Conservation (phyloP, 2,329 filamentous ascomycete species). For the Sclerotinia nivalis region DNA sequence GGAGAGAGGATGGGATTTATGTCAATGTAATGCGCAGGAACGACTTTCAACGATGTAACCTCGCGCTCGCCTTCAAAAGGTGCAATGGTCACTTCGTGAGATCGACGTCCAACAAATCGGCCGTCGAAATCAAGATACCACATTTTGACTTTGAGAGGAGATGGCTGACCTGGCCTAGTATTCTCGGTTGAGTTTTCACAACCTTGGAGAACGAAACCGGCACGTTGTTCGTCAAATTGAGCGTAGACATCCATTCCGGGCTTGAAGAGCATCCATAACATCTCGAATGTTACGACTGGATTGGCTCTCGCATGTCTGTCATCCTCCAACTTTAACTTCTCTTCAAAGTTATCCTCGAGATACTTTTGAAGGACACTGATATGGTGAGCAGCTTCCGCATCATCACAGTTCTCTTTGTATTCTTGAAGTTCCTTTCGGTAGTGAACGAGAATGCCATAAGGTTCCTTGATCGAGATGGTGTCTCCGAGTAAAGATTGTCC, state of each 20-base stretch:
- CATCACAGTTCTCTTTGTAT: conserved; percentile 30
- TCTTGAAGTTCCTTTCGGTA: conserved; percentile 33
- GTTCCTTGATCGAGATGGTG: conserved; percentile 37
- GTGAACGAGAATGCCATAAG: conserved; percentile 44
- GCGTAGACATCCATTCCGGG: conserved; percentile 34
- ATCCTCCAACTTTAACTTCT: conserved; percentile 32
- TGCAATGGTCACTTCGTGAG: conserved; percentile 33
- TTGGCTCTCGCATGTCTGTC: conserved; percentile 25
- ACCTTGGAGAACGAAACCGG: conserved; percentile 31
- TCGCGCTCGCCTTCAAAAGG: conserved; percentile 38
- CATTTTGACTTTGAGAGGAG: conserved; percentile 32
- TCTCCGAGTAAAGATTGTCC: conserved; percentile 31
- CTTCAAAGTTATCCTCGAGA: conserved; percentile 31
- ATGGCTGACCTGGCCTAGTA: conserved; percentile 27
- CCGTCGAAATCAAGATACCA: conserved; percentile 42
- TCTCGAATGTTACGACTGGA: conserved; percentile 33
- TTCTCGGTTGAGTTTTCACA: conserved; percentile 24
- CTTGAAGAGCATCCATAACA: conserved; percentile 36
- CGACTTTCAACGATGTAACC: conserved; percentile 36
- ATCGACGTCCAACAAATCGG: conserved; percentile 33
- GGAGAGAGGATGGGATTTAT: conserved; percentile 26
- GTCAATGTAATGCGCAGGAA: conserved; percentile 33
- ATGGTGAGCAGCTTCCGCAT: conserved; percentile 31
- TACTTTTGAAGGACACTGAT: conserved; percentile 31
- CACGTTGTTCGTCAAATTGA: conserved; percentile 29